Conservation (phyloP, 441 rosid species). For the Melastoma candidum region DNA sequence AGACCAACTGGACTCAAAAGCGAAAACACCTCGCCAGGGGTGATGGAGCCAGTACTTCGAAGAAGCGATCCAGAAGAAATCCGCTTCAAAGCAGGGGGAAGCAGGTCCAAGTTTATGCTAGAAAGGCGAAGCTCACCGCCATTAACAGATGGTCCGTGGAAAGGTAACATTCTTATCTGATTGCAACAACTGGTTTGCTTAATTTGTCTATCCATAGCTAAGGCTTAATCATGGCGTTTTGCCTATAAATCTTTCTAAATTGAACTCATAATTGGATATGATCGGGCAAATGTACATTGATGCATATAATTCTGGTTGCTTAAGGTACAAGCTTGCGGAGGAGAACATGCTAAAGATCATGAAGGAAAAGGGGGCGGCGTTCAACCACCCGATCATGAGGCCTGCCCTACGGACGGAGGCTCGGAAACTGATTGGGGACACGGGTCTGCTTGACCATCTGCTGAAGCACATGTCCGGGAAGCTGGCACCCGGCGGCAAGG, state of each 20-base stretch:
- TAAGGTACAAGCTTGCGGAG: constrained; percentile 82
- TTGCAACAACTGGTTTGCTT: background rate
- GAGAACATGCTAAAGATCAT: constrained; percentile 71
- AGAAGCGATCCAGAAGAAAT: too few species aligned
- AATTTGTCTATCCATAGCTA: background rate
- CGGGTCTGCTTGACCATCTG: constrained; percentile 88
- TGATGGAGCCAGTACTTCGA: too few species aligned
- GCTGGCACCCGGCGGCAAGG: constrained; percentile 83
- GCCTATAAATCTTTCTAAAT: background rate
- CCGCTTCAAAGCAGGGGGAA: constrained; percentile 7
- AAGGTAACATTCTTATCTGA: constrained; percentile 32
- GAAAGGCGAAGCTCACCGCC: constrained; percentile 26
- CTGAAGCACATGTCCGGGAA: constrained; percentile 96
- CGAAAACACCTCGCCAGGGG: too few species aligned
- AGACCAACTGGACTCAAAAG: too few species aligned
- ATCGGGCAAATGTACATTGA: background rate
- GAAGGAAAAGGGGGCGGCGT: constrained; percentile 73
- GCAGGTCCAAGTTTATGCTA: constrained; percentile 25
- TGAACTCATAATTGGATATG: background rate
- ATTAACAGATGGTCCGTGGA: constrained; percentile 73
- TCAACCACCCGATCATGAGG: constrained; percentile 66
- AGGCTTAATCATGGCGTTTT: background rate
- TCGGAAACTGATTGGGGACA: constrained; percentile 87
- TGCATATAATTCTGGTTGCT: constrained; percentile 3
- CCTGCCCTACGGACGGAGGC: constrained; percentile 67